Evolutionary conservation across 495 filamentous ascomycete species (phyloP), one percentile per base, ranked within the genome.

Genomic region (Podospora conica): DNA sequence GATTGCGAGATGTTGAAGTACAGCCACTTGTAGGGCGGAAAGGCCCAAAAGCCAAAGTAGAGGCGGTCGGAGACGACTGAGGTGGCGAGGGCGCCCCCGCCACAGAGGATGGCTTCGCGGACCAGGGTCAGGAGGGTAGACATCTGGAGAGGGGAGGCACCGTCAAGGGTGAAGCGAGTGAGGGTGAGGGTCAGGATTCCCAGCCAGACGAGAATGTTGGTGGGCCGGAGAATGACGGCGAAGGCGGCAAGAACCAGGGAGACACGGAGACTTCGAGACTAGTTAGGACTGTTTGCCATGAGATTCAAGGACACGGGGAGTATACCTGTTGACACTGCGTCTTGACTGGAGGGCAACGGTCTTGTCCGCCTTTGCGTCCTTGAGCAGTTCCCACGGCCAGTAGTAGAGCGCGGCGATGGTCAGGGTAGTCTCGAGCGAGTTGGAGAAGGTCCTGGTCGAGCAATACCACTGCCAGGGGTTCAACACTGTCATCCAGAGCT

Each of bases 391-490:
- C 96, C 95, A 98, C 20, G 95, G 95, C 93, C 93, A 98, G 64
- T 87, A 84, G 68, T 86, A 85, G 18, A 97, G 78, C 6, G 93
- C 95, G 62, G 86, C 80, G 63, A 91, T 81, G 15, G 95, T 97
- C 67, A 99, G 72, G 3, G 89, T 91, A 1, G 91, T 96, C 80
- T 99, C 95, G 9, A 97, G 78, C 63, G 88, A 95, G 77, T 98
- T 99, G 53, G 93, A 97, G 61, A 99, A 86, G 0, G 95, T 96
- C 64, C 95, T 85, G 2, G 92, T 96, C 0, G 93, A 93, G 75
- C 90, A 96, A 75, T 96, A 97, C 90, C 90, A 99, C 74, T 97
- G 92, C 92, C 96, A 99, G 20, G 95, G 92, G 73, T 87, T 98
- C 68, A 90, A 77, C 29, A 93, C 77, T 2, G 90, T 89, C 76